These are phyloP conservation scores for Vigna angularis DNA, from an alignment of 306 rosid genomes.

Conservation along the genomic window DNA sequence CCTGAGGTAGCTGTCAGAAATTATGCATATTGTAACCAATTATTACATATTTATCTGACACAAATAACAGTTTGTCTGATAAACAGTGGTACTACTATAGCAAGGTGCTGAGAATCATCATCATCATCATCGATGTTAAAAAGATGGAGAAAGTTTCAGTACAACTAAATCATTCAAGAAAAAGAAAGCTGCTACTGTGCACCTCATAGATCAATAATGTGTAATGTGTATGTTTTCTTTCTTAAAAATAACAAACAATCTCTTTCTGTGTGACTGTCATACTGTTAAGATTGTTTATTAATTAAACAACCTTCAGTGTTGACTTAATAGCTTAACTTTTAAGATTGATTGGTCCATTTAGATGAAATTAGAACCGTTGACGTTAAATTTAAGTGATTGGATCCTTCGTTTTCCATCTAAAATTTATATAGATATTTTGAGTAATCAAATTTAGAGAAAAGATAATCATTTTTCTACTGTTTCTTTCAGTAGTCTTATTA, in stretches of 20 bases:
- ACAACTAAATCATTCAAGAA: neutral
- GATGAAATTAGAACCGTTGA: neutral
- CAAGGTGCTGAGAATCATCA: constrained; percentile 35
- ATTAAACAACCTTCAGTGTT: neutral
- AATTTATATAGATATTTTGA: neutral
- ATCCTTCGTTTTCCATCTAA: neutral
- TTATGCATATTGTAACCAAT: constrained; percentile 44
- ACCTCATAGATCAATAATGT: neutral
- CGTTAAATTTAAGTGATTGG: constrained; percentile 4
- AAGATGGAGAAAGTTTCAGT: constrained; percentile 5
- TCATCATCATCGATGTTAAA: constrained; percentile 15
- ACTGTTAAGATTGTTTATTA: neutral
- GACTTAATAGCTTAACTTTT: neutral
- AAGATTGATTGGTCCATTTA: constrained; percentile 2
- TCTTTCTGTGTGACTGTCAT: constrained; percentile 1
- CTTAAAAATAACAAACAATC: neutral
- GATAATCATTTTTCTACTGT: neutral
- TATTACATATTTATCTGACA: constrained; percentile 42
- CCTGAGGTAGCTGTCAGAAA: constrained; percentile 68
- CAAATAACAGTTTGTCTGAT: constrained; percentile 35
- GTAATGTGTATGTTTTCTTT: neutral
- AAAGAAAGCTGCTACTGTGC: neutral
- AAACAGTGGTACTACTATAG: neutral
- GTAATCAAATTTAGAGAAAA: neutral
- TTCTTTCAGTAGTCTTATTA: neutral